Percentiles rank a stretch among this genome's conserved stretches.
phyloP scores from a whole-genome alignment of 2,329 filamentous ascomycete species.

The Exophiala sp. region DNA sequence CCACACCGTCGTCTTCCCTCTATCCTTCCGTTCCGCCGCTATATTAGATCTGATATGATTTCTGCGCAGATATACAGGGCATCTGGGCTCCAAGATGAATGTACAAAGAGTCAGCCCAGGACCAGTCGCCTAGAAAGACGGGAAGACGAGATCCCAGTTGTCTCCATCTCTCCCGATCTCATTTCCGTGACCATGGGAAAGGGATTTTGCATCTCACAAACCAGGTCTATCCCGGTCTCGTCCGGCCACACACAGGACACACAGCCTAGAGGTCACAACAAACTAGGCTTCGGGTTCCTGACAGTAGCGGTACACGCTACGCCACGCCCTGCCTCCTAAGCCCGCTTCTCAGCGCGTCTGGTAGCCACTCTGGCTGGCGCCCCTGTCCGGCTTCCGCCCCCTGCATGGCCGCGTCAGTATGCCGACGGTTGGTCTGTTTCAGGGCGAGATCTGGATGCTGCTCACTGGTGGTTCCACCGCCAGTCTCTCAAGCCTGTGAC shows the following conservation, averaged over 20 bases:
- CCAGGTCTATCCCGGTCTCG: background rate
- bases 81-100: too few species aligned
- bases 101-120: too few species aligned
- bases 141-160: background rate
- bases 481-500: slow-evolving; percentile 1
- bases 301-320: slow-evolving; percentile 17
- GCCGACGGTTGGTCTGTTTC: slow-evolving; percentile 2
- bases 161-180: background rate
- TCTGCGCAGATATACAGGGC: too few species aligned
- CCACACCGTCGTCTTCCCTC: too few species aligned
- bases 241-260: background rate
- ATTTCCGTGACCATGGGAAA: background rate
- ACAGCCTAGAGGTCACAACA: background rate
- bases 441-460: slow-evolving; percentile 4
- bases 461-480: slow-evolving; percentile 1
- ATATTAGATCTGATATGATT: too few species aligned
- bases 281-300: slow-evolving; percentile 19
- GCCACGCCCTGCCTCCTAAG: background rate
- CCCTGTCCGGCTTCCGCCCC: slow-evolving; percentile 1
- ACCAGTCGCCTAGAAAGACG: background rate
- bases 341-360: background rate
- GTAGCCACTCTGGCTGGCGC: background rate
- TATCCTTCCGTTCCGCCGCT: too few species aligned
- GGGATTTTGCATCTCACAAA: background rate
- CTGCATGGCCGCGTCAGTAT: background rate